Base-by-base conservation (phyloP, 1,284 basidiomycete species). In the Macrocystidia cucumis region DNA sequence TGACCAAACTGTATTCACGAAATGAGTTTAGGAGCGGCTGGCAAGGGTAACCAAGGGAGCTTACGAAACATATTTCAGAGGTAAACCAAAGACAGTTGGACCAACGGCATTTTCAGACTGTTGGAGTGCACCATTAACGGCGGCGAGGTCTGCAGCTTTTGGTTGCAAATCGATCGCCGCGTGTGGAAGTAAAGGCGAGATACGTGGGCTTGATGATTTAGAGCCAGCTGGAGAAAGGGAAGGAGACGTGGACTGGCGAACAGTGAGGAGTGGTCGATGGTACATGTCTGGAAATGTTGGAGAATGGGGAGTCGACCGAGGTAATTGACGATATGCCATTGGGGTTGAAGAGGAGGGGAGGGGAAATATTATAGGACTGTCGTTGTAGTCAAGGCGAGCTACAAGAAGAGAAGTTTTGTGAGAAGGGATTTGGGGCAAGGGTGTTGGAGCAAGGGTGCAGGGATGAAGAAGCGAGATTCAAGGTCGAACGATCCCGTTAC, bases 1-100 rank as follows among this genome's bases (percentile, higher is more conserved):
- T 93, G 48, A 96, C 75, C 41, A 98, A 75, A 5, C 90, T 93
- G 21, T n/a, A 34, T 35, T 29, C 11, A 29, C 20, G 22, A 38
- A 9, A 37, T 26, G n/a, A 38, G 32, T 5, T 24, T 38, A 35
- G 25, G 27, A 29, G 34, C n/a, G 30, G 9, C 24, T 37, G 28
- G 37, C 32, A 27, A 37, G 22, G 35, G 14, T 19, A 19, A 37
- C 27, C 9, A 36, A 23, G 40, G 18, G 11, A 26, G 23, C 25
- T 54, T 51, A 76, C 72, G 72, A 74, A 29, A 76, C 61, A 45
- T 76, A 78, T 68, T 78, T 77, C 40, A 76, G 54, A 8, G 72
- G 72, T 41, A 78, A 46, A 14, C 72, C 73, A 42, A 55, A 70
- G 42, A 75, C 54, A 21, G 57, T 65, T 1, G 72, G 70, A 7